Conservation (phyloP, 208 protist genomes). For the Lotmaria passim region DNA sequence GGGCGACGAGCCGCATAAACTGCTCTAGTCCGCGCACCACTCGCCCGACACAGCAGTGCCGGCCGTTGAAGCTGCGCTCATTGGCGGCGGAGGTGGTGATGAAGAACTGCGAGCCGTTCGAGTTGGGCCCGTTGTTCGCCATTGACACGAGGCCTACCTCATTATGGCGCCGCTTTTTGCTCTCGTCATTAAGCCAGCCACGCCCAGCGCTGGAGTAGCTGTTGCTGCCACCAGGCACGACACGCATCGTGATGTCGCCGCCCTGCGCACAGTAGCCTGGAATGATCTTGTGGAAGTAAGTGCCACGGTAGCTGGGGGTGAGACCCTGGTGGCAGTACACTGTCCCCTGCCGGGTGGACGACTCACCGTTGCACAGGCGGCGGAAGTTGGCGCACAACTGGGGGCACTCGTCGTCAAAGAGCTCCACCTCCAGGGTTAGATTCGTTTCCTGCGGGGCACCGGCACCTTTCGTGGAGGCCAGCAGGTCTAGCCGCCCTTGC, state of each 20-base stretch:
- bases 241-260: conserved; percentile 96
- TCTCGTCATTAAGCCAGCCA: conserved; percentile 91
- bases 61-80: conserved; percentile 71
- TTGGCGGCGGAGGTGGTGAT: conserved; percentile 76
- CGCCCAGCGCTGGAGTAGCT: conserved; percentile 86
- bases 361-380: conserved; percentile 59
- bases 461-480: conserved; percentile 54
- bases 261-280: conserved; percentile 91
- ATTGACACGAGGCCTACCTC: conserved; percentile 82
- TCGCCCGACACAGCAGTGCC: conserved; percentile 74
- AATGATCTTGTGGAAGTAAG: conserved; percentile 93
- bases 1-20: conserved; percentile 64
- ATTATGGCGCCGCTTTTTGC: conserved; percentile 92
- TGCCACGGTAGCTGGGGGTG: conserved; percentile 84
- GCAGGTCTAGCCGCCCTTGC: conserved; percentile 49
- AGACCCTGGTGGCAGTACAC: conserved; percentile 72
- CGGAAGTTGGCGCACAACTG: conserved; percentile 82
- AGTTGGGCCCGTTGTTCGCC: conserved; percentile 94
- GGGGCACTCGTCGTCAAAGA: conserved; percentile 85
- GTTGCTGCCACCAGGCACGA: conserved; percentile 84
- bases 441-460: conserved; percentile 31
- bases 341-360: conserved; percentile 39
- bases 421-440: conserved; percentile 71
- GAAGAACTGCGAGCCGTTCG: conserved; percentile 94
- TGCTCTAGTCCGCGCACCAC: conserved; percentile 56